A percentile compares a stretch with the other conserved stretches of the same genome.
phyloP scores from a whole-genome alignment of 306 rosid genomes.

The Phaseolus lunatus region DNA sequence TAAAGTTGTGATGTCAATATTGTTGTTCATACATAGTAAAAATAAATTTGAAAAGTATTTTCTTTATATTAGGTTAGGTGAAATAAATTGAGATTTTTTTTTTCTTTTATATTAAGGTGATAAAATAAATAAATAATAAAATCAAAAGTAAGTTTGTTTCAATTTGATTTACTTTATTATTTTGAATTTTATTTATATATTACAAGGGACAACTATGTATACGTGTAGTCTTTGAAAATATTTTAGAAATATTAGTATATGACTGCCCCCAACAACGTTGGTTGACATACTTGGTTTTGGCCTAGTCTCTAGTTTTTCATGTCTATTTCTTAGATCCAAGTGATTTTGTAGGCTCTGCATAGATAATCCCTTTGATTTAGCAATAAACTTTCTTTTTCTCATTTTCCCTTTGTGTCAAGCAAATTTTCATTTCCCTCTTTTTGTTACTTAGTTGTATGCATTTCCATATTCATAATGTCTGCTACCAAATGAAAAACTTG shows the following conservation, averaged over 20 bases:
- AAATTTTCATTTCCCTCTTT: constrained; percentile 5
- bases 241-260: not conserved
- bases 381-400: not conserved
- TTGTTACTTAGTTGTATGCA: not conserved
- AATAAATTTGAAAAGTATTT: not conserved
- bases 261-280: not conserved
- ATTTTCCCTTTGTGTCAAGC: not conserved
- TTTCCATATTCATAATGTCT: not conserved
- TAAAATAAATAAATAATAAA: not conserved
- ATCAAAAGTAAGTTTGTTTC: not conserved
- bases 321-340: constrained; percentile 4
- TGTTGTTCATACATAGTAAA: not conserved
- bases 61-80: not conserved
- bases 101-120: no score
- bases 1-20: not conserved
- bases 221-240: no score
- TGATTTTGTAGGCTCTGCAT: constrained; percentile 12
- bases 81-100: not conserved
- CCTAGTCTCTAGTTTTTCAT: not conserved
- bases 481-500: constrained; percentile 4
- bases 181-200: not conserved
- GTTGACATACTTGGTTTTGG: not conserved
- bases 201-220: not conserved
- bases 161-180: not conserved
- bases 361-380: not conserved